Conservation (phyloP, 192 early-diverging fungal genomes). For the Funneliformis geosporum region DNA sequence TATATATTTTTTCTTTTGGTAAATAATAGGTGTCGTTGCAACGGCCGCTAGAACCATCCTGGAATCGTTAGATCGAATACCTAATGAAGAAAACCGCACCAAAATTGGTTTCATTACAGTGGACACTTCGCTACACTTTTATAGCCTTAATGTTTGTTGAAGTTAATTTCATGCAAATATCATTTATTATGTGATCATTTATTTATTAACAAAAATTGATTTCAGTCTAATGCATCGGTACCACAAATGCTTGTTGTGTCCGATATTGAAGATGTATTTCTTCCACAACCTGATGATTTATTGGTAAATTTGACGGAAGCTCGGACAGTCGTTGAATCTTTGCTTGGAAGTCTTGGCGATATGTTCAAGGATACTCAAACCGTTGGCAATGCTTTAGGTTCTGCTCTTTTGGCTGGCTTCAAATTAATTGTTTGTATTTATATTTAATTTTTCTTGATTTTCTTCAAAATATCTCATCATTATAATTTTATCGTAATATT, state of each 20-base stretch:
- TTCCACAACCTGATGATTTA: constrained; percentile 88
- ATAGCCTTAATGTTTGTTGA: constrained; percentile 67
- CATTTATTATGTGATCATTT: not conserved
- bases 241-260: constrained; percentile 94
- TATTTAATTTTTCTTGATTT: not conserved
- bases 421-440: constrained; percentile 69
- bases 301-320: constrained; percentile 87
- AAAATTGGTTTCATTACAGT: constrained; percentile 90
- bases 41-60: constrained; percentile 79
- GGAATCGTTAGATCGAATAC: constrained; percentile 79
- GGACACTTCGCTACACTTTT: constrained; percentile 88
- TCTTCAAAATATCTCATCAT: not conserved
- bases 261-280: constrained; percentile 86
- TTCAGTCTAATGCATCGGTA: constrained; percentile 59
- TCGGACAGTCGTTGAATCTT: constrained; percentile 65
- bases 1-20: constrained; percentile 10
- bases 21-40: constrained; percentile 66
- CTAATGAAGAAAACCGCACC: constrained; percentile 86
- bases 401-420: constrained; percentile 79
- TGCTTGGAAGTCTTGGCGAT: constrained; percentile 71
- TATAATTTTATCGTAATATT: constrained; percentile 6
- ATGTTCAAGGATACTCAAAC: constrained; percentile 88
- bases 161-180: not conserved
- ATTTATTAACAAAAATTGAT: not conserved
- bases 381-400: constrained; percentile 77